Evolutionary conservation across 164 flowering plant species (phyloP).

Genomic region (Vitis cinerea): DNA sequence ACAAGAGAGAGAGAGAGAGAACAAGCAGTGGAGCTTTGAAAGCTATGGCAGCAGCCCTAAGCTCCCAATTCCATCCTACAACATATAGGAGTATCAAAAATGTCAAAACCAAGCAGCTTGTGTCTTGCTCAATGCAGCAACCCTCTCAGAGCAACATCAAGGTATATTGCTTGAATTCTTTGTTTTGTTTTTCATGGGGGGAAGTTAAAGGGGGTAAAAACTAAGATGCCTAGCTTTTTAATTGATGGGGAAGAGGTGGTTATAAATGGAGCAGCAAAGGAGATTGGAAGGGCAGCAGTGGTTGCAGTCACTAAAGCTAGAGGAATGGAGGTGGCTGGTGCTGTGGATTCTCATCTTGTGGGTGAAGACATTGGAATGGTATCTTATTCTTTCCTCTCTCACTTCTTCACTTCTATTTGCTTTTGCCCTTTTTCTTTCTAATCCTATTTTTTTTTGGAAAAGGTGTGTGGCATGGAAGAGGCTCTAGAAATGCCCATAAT

Average conservation of each 20-base stretch:
- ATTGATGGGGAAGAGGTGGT: slow-evolving; percentile 47
- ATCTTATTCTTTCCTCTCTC: neutral
- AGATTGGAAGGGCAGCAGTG: slow-evolving; percentile 85
- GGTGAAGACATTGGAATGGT: slow-evolving; percentile 90
- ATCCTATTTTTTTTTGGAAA: neutral
- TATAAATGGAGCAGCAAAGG: slow-evolving; percentile 90
- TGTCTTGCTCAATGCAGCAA: slow-evolving; percentile 64
- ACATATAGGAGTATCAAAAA: slow-evolving; percentile 15
- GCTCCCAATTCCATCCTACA: slow-evolving; percentile 40
- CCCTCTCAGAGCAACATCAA: slow-evolving; percentile 67
- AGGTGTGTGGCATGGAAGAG: slow-evolving; percentile 89
- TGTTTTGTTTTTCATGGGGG: neutral
- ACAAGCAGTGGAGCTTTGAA: neutral
- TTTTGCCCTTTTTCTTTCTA: neutral
- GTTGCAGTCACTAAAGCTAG: slow-evolving; percentile 79
- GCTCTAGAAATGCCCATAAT: slow-evolving; percentile 80
- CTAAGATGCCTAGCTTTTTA: slow-evolving; percentile 6
- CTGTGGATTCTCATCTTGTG: slow-evolving; percentile 67
- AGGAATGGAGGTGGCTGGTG: slow-evolving; percentile 96
- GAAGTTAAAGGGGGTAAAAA: neutral
- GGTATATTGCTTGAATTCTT: slow-evolving; percentile 27
- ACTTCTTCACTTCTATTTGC: neutral
- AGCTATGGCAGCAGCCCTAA: slow-evolving; percentile 58
- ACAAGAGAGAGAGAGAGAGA: neutral
- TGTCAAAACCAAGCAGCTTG: slow-evolving; percentile 21